Conservation (phyloP, 108 stramenopile species). For the Cyclotella distinguenda region DNA sequence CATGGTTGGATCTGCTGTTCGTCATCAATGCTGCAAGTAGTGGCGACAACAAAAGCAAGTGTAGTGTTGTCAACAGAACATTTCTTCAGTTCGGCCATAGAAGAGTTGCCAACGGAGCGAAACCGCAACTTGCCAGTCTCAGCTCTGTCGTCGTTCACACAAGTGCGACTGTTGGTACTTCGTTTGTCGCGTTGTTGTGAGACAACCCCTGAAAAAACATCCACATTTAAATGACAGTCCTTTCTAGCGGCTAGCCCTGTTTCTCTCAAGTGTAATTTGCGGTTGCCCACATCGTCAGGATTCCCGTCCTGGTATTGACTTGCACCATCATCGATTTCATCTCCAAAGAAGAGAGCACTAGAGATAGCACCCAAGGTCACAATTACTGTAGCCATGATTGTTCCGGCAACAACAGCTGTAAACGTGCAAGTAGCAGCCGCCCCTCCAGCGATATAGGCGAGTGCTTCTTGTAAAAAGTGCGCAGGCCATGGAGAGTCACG, state of each 20-base stretch:
- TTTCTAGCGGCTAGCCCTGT: neutral
- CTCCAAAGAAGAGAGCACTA: conserved; percentile 7
- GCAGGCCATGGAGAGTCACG: neutral
- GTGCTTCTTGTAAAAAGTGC: conserved; percentile 26
- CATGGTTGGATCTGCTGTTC: neutral
- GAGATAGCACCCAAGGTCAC: conserved; percentile 22
- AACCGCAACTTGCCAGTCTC: neutral
- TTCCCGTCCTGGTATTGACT: neutral
- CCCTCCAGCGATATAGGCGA: conserved; percentile 20
- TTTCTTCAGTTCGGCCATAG: conserved; percentile 23
- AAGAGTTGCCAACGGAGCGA: conserved; percentile 1
- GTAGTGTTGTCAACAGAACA: conserved; percentile 24
- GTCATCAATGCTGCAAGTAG: conserved; percentile 2
- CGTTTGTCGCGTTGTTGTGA: neutral
- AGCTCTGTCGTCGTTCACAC: neutral
- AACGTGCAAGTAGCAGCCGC: conserved; percentile 37
- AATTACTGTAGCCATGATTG: conserved; percentile 26
- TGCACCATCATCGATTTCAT: neutral
- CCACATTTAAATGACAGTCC: conserved; percentile 19
- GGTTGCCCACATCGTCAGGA: neutral
- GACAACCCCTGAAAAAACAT: neutral
- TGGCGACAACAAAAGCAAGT: neutral
- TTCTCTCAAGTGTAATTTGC: neutral
- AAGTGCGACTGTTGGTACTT: too few species aligned
- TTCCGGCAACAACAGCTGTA: conserved; percentile 11